Base-by-base conservation (phyloP, 768 basidiomycete species). In the Galerina sulciceps region DNA sequence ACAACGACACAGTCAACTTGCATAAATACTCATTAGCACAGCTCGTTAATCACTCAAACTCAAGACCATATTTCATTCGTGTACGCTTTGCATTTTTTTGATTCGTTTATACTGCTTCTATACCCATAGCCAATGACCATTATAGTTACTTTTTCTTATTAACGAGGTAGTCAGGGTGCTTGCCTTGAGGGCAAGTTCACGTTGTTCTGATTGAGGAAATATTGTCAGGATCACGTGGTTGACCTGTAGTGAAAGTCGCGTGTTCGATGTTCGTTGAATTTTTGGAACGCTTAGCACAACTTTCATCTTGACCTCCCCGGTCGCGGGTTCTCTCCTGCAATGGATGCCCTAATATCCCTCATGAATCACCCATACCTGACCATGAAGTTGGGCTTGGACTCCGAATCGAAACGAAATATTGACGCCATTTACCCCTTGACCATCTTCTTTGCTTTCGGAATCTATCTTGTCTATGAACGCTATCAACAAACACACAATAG, bases 391-490 rank as follows among this genome's bases (percentile, higher is more conserved):
- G 74, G 73, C 73, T 73, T 75, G 70, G 81, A 80, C 63, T 76
- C 79, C 57, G 81, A 82, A 57, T 76, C 75, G 35, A 82, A 76
- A 63, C 72, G 79, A 64, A 76, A 83, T 13, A 72, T 86, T 52
- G 88, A 89, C 72, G 78, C 88, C 47, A 60, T 90, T 49, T 90
- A 88, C 73, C 81, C 86, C 34, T 76, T 91, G 22, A 81, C 87
- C 1, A 69, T 86, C 26, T 91, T 90, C 77, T 85, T 92, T 62
- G 89, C 83, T 38, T 77, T 90, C 58, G 91, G 92, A 42, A 91
- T 94, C 60, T 93, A 86, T 79, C 79, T 93, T 23, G 89, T 94
- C 44, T 83, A 87, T 65, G 78, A 85, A 74, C 85, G 90, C 41
- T 89, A 91, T 71, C 85, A 88, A 67, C 86, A 85, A 65, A 82